phyloP scores from a whole-genome alignment of 352 stramenopile species.

The Globisporangium cederbergense region DNA sequence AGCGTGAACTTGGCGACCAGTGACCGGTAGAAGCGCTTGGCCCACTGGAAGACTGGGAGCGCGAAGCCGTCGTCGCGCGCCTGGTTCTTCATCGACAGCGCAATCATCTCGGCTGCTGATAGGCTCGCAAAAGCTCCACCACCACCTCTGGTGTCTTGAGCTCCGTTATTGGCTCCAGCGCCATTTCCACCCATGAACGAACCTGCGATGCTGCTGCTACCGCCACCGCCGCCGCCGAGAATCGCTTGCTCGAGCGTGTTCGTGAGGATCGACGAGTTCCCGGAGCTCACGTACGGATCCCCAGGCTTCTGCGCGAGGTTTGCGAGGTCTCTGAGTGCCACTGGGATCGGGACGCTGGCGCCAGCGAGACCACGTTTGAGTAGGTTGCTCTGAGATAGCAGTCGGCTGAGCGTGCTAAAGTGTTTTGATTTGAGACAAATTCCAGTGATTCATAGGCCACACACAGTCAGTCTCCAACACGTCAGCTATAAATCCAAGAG shows the following conservation, averaged over 20 bases:
- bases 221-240: constrained; percentile 29
- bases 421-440: neutral
- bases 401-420: constrained; percentile 48
- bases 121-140: constrained; percentile 31
- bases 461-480: neutral
- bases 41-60: constrained; percentile 80
- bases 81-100: constrained; percentile 65
- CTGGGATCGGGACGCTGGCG: constrained; percentile 27
- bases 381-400: constrained; percentile 57
- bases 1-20: constrained; percentile 82
- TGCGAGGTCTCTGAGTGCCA: constrained; percentile 13
- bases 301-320: constrained; percentile 40
- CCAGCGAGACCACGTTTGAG: constrained; percentile 46
- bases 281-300: constrained; percentile 42
- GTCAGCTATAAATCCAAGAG: neutral
- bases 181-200: constrained; percentile 18
- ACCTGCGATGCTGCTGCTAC: neutral
- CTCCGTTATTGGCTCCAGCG: neutral
- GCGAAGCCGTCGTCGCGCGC: constrained; percentile 77
- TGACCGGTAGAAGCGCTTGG: constrained; percentile 77
- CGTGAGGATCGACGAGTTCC: constrained; percentile 28
- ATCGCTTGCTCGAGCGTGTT: constrained; percentile 74
- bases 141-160: constrained; percentile 13
- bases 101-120: constrained; percentile 77
- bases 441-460: neutral